phyloP scores from a whole-genome alignment of 1,139 yeast species.

The Zygosaccharomyces sapae region DNA sequence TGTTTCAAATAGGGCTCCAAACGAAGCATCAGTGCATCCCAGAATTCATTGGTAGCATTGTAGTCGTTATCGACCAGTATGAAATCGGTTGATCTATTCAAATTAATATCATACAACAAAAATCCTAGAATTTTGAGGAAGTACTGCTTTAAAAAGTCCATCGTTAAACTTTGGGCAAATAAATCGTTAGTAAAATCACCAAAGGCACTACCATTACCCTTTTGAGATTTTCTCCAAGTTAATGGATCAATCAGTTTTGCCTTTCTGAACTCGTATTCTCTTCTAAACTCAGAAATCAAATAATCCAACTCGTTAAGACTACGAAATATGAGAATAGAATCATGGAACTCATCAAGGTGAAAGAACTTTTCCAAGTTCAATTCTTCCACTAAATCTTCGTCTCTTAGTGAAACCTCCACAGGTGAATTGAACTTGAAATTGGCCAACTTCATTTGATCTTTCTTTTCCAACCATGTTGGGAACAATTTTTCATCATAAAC shows the following conservation, averaged over 20 bases:
- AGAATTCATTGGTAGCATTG: constrained; percentile 63
- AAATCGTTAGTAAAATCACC: constrained; percentile 23
- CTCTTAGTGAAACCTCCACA: constrained; percentile 70
- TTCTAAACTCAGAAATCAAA: constrained; percentile 59
- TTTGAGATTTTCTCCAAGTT: constrained; percentile 36
- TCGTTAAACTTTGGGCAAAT: constrained; percentile 26
- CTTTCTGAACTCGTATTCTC: constrained; percentile 70
- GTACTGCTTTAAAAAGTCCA: constrained; percentile 48
- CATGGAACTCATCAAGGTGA: constrained; percentile 68
- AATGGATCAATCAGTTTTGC: constrained; percentile 69
- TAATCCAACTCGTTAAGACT: constrained; percentile 63
- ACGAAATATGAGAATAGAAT: constrained; percentile 76
- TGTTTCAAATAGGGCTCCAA: constrained; percentile 50
- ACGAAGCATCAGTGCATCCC: constrained; percentile 65
- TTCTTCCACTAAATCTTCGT: constrained; percentile 32
- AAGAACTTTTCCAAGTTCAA: constrained; percentile 34
- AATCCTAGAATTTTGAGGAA: constrained; percentile 69
- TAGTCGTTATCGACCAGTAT: constrained; percentile 51
- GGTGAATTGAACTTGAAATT: constrained; percentile 78
- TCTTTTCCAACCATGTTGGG: constrained; percentile 30
- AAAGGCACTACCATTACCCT: constrained; percentile 22
- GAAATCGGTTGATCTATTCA: constrained; percentile 54
- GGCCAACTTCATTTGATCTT: constrained; percentile 43
- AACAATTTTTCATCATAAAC: constrained; percentile 49
- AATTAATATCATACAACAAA: constrained; percentile 67